Base-by-base conservation (phyloP, 2,329 filamentous ascomycete genomes). In the Alternaria tenuissima region DNA sequence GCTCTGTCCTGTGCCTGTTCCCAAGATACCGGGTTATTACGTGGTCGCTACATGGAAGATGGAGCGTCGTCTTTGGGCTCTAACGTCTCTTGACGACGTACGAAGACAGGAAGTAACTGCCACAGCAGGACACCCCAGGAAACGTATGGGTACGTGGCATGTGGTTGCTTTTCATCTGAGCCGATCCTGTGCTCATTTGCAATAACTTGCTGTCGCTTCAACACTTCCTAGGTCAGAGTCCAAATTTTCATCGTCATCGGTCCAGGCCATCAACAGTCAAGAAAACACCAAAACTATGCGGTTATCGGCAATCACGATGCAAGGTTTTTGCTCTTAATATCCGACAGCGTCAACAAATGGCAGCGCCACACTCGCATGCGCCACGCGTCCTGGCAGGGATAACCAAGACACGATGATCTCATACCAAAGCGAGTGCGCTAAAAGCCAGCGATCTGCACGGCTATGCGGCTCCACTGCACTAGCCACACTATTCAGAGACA, bases 401-500 rank as follows among this genome's bases (percentile, higher is more conserved):
- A 14, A 11, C 30, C 22, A 28, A 43, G 49, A 43, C 39, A 18
- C 22, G 14, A 47, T 54, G 38, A 52, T 56, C 55, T 41, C 55
- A 53, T 38, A 32, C 48, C 32, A 41, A 42, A 53, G 26, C 48
- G 22, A 54, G 41, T 22, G 22, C 54, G 58, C 58, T 55, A 57
- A 52, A 44, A 51, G 14, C 18, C 32, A 44, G 48, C 30, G 52
- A 59, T 58, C 46, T 36, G 49, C 52, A 42, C 61, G 52, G 48
- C 26, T 61, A 48, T 47, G 47, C 55, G 46, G 51, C 55, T 61
- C 46, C 47, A 52, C 39, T 55, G 30, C 36, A 51, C 52, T 60
- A 56, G 54, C 52, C 54, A 56, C 55, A 59, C n/a, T 39, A 30
- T 46, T 53, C 52, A 18, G 30, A 28, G 8, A 47, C 52, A 47